Evolutionary conservation across 257 asterid genomes (phyloP).

Genomic region (Mitragyna speciosa): DNA sequence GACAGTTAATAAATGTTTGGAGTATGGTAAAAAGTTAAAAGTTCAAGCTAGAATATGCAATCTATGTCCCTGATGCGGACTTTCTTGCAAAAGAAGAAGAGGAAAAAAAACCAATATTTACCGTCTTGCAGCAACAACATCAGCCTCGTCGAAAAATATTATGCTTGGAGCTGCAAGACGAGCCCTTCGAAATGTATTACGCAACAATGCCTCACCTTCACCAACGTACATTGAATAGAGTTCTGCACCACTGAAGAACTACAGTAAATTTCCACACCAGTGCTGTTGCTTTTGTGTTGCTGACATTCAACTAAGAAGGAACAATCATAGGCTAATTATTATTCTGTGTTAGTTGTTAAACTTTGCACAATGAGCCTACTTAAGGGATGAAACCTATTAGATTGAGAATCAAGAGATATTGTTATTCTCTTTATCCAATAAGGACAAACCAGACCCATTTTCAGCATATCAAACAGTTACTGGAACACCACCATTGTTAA

Average conservation of each 20-base stretch:
- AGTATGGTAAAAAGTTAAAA: neutral
- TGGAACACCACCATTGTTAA: too few relatives aligned
- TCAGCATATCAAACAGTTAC: neutral
- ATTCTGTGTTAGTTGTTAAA: neutral
- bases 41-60: neutral
- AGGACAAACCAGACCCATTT: neutral
- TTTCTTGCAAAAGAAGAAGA: neutral
- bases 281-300: neutral
- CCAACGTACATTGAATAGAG: slow-evolving; percentile 93
- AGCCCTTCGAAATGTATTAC: slow-evolving; percentile 84
- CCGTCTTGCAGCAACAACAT: slow-evolving; percentile 88
- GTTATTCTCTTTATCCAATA: neutral
- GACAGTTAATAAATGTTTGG: neutral
- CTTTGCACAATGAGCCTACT: neutral
- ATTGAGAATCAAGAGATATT: neutral
- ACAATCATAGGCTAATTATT: neutral
- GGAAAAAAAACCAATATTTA: slow-evolving; percentile 8
- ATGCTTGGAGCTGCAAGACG: slow-evolving; percentile 98
- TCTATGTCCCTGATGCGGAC: neutral
- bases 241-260: slow-evolving; percentile 79
- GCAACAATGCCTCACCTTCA: slow-evolving; percentile 93
- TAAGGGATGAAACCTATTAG: neutral
- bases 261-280: slow-evolving; percentile 12
- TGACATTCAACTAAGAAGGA: neutral
- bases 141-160: slow-evolving; percentile 92